Evolutionary conservation across 805 yeast genomes (phyloP).

Genomic region (Candida incommunis): DNA sequence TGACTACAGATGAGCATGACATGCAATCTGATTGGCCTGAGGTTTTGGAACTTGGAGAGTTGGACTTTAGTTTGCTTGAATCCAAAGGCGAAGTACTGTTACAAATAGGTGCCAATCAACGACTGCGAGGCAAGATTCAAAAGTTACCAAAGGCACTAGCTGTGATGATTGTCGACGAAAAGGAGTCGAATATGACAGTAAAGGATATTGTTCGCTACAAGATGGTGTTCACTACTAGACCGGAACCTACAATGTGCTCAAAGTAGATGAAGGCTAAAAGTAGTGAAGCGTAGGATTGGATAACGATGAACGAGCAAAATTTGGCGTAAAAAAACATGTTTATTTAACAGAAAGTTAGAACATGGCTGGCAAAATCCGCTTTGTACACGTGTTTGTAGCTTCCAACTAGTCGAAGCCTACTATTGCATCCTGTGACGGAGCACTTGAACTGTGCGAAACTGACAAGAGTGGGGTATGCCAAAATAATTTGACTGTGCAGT

Average conservation of each 20-base stretch:
- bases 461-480: too few species aligned
- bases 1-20: background rate
- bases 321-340: too few species aligned
- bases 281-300: too few species aligned
- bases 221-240: background rate
- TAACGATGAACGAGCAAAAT: too few species aligned
- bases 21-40: background rate
- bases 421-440: too few species aligned
- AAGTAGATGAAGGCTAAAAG: background rate
- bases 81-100: slow-evolving; percentile 1
- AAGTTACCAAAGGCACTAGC: background rate
- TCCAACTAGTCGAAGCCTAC: too few species aligned
- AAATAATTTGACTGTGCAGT: too few species aligned
- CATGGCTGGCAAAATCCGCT: too few species aligned
- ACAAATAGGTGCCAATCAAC: background rate
- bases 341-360: too few species aligned
- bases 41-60: background rate
- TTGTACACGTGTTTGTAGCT: too few species aligned
- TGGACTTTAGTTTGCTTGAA: background rate
- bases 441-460: too few species aligned
- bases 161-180: background rate
- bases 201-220: background rate
- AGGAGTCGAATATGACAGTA: background rate
- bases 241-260: background rate
- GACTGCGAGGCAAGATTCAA: background rate